Base-by-base conservation (phyloP, 1,284 basidiomycete genomes). In the Rhizoctonia solani region DNA sequence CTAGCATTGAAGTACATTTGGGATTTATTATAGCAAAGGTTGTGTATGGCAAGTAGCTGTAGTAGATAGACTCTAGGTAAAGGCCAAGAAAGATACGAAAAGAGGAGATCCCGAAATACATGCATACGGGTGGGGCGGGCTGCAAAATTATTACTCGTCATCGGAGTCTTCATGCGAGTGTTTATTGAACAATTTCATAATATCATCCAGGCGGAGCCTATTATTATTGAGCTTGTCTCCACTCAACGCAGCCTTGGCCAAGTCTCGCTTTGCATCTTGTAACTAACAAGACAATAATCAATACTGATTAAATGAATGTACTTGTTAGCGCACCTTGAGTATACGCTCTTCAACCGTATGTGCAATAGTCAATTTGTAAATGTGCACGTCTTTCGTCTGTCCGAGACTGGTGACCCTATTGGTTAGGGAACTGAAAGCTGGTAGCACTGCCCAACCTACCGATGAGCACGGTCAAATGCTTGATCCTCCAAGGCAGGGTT, bases 381-480 rank as follows among this genome's bases (percentile, higher is more conserved):
- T 95, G 75, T 90, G 87, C 42, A 98, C 95, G 68, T 89, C 84
- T 14, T 88, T 85, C 54, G 81, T 89, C 79, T 98, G 96, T 9
- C 95, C 94, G 63, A 92, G 86, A 44, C 80, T 78, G n/a, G 21
- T 21, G 11, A 19, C 8, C 23, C 11, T 4, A 19, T 56, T 65
- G 3, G 13, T 50, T 13, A 66, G 25, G 25, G 29, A 54, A 30
- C n/a, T 11, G 3, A 21, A 14, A 16, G n/a, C 32, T 23, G n/a
- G 21, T 54, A 29, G n/a, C 49, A 8, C 14, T 21, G 25, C 27
- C 11, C 4, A 29, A 69, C 75, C 66, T 52, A 76, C 74, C 92
- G 85, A 80, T 95, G 93, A 0, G 92, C 90, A 61, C 96, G 89
- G 76, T 98, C 96, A 73, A 96, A 96, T 0, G 95, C 95, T 80